Evolutionary conservation across 164 flowering plant species (phyloP).

Genomic region (Pachysandra terminalis): DNA sequence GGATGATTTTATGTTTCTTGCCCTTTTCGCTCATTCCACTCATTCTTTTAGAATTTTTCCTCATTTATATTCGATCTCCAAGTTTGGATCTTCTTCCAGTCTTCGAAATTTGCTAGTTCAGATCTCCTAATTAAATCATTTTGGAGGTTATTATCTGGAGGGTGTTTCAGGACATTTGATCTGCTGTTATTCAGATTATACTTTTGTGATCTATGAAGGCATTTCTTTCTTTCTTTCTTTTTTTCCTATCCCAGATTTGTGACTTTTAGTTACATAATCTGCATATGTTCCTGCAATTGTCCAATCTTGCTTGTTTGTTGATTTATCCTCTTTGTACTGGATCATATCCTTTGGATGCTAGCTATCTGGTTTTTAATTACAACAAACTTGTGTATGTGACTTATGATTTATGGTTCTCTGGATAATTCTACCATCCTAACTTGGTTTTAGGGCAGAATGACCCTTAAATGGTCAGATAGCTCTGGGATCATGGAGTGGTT

Average conservation of each 20-base stretch:
- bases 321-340: too few species aligned
- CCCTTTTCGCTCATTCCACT: neutral
- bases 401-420: too few species aligned
- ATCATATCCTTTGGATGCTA: too few species aligned
- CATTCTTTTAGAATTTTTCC: neutral
- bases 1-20: neutral
- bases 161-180: neutral
- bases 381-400: too few species aligned
- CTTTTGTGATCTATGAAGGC: neutral
- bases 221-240: too few species aligned
- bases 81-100: too few species aligned
- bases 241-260: neutral
- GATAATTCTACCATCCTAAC: neutral
- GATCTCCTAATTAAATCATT: neutral
- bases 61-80: neutral
- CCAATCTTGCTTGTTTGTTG: too few species aligned
- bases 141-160: neutral
- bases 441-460: neutral
- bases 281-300: neutral
- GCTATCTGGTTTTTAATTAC: too few species aligned
- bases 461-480: neutral
- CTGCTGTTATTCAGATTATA: too few species aligned
- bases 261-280: neutral
- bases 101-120: neutral
- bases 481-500: neutral